These are phyloP conservation scores for Onygenales sp. DNA, from an alignment of 2,329 filamentous ascomycete species.

Conservation along the genomic window DNA sequence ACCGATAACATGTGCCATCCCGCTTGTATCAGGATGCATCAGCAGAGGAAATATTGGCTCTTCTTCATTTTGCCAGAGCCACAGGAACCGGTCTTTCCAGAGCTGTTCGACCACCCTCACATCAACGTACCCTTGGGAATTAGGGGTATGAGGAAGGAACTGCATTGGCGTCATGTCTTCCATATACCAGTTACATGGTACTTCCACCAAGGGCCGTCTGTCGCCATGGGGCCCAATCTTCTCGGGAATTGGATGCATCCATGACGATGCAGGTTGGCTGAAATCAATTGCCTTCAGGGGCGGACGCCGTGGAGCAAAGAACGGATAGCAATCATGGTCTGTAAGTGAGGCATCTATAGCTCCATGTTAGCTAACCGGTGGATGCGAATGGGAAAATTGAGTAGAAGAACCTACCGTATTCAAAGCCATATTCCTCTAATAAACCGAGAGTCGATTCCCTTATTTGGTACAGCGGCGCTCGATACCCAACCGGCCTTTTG, in stretches of 20 bases:
- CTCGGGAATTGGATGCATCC: slow-evolving; percentile 34
- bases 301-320: slow-evolving; percentile 29
- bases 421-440: slow-evolving; percentile 31
- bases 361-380: neutral
- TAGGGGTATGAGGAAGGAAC: slow-evolving; percentile 35
- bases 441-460: slow-evolving; percentile 31
- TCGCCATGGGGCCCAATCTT: slow-evolving; percentile 12
- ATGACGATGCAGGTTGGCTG: slow-evolving; percentile 30
- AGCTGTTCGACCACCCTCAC: slow-evolving; percentile 48
- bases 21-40: slow-evolving; percentile 44
- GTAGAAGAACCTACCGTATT: slow-evolving; percentile 24
- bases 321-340: slow-evolving; percentile 33
- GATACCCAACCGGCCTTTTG: slow-evolving; percentile 49
- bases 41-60: slow-evolving; percentile 34
- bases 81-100: slow-evolving; percentile 53
- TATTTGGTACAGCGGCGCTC: slow-evolving; percentile 30
- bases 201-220: slow-evolving; percentile 26
- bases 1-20: slow-evolving; percentile 47
- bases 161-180: slow-evolving; percentile 40
- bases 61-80: slow-evolving; percentile 37
- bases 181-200: slow-evolving; percentile 38
- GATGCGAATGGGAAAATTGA: neutral
- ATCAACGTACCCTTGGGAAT: slow-evolving; percentile 51
- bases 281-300: slow-evolving; percentile 34
- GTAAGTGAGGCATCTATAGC: slow-evolving; percentile 30